Evolutionary conservation across 192 early-diverging fungal genomes (phyloP), one percentile per base, ranked within the genome.

Genomic region (Linnemannia zychae): DNA sequence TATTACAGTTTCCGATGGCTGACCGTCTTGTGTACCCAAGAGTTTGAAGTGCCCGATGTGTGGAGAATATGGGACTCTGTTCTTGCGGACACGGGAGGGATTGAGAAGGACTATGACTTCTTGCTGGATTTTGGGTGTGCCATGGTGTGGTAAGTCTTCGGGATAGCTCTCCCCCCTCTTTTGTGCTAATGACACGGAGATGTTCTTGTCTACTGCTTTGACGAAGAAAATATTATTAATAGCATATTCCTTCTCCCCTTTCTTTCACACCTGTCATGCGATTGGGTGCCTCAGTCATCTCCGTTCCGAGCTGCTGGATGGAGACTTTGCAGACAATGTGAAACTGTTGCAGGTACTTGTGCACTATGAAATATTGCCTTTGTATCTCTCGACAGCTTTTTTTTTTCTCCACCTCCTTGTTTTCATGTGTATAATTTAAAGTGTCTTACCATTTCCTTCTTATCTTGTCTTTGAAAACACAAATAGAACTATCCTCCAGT

Each of bases 1-100:
- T 95, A 94, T 78, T 97, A 94, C 82, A 90, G 92, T n/a, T 94
- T 97, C 81, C 92, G 95, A 1, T 97, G 96, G 96, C 87, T 96
- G 69, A 94, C 95, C 17, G 93, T 95, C 11, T 80, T 95, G 50
- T 92, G 92, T 46, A 92, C 94, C 11, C 95, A 95, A 80, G 95
- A 95, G 87, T 94, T 92, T 84, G 84, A 91, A 37, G 85, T 97
- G 13, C 96, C 96, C 0, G 95, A 96, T 87, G 91, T 95, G 4
- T 92, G 96, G 70, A 80, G 92, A 31, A 86, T 97, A 50, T 97
- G 96, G 96, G 96, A 97, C 81, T 92, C 95, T 37, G 74, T 95
- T 13, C 86, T 96, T 57, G 93, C 96, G 0, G 94, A 96, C 77
- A 88, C 94, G 13, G 88, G 82, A 11, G 77, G 86, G 37, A 24